Conservation (phyloP, 352 stramenopile species). For the Pythium graminicola region DNA sequence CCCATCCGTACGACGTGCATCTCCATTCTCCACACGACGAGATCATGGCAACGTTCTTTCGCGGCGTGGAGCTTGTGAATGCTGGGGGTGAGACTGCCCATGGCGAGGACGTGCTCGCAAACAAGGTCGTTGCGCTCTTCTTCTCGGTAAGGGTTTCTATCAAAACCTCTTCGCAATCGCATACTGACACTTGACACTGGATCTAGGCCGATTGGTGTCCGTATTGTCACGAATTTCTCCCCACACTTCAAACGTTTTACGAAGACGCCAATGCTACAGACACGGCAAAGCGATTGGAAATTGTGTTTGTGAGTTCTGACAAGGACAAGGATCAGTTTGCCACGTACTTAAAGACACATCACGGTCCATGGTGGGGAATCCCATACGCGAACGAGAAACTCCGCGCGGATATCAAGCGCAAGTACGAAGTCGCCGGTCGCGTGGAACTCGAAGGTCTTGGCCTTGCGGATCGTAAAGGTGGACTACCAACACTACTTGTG, state of each 20-base stretch:
- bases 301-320: slow-evolving; percentile 77
- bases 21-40: neutral
- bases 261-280: slow-evolving; percentile 34
- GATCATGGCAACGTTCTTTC: slow-evolving; percentile 27
- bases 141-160: slow-evolving; percentile 46
- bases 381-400: slow-evolving; percentile 21
- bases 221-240: slow-evolving; percentile 72
- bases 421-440: slow-evolving; percentile 28
- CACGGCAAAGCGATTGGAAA: slow-evolving; percentile 35
- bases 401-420: slow-evolving; percentile 28
- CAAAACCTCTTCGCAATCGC: neutral
- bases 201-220: slow-evolving; percentile 75
- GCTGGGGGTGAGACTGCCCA: slow-evolving; percentile 33
- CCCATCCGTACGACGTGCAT: too few species aligned
- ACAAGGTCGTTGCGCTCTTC: slow-evolving; percentile 62
- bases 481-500: slow-evolving; percentile 28
- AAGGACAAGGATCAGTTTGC: slow-evolving; percentile 40
- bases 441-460: slow-evolving; percentile 26
- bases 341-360: slow-evolving; percentile 54
- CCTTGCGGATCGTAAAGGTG: slow-evolving; percentile 22
- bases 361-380: slow-evolving; percentile 64
- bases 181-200: neutral
- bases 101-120: slow-evolving; percentile 36
- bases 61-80: slow-evolving; percentile 46
- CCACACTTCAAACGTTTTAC: slow-evolving; percentile 65